Base-by-base conservation (phyloP, 1,139 yeast species). In the Kodamaea fungicola region DNA sequence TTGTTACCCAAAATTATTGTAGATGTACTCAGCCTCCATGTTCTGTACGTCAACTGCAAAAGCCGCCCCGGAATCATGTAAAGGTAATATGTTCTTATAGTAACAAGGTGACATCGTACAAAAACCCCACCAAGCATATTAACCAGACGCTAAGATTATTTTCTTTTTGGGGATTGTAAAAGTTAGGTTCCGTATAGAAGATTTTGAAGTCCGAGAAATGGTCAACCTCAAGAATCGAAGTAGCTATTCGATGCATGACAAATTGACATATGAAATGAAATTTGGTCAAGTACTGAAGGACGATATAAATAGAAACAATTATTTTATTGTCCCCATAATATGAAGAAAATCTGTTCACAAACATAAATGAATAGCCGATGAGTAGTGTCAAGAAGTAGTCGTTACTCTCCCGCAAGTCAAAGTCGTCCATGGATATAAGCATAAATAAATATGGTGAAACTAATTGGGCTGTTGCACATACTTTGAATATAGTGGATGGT, bases 381-480 rank as follows among this genome's bases (percentile, higher is more conserved):
- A 59, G 45, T 8, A 60, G 51, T 6, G 65, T 63, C 30, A 60
- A 46, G 34, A 47, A 54, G 42, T 56, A 57, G 41, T 60, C 59
- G 42, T 61, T 61, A n/a, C 50, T 44, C 26, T 54, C 57, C 27
- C 41, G 41, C 26, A 56, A 36, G 30, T 16, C 19, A 16, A 16
- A 16, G 19, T 16, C 19, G 19, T 16, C 19, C 19, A 16, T 16
- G 5, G 19, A 16, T 16, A 16, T 16, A 16, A 16, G 19, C 19
- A 16, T 16, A 16, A 16, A 16, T 16, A 16, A 16, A 16, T 16
- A 16, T 16, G 19, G 19, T 16, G 19, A 16, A 16, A 16, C 5
- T 16, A 16, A 16, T 16, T 16, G 19, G 19, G 19, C 19, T 16
- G 19, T 16, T 16, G 19, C 19, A 16, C 19, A 16, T 16, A 16